phyloP scores from a whole-genome alignment of 345 rosid species.

The Citrus inodora region DNA sequence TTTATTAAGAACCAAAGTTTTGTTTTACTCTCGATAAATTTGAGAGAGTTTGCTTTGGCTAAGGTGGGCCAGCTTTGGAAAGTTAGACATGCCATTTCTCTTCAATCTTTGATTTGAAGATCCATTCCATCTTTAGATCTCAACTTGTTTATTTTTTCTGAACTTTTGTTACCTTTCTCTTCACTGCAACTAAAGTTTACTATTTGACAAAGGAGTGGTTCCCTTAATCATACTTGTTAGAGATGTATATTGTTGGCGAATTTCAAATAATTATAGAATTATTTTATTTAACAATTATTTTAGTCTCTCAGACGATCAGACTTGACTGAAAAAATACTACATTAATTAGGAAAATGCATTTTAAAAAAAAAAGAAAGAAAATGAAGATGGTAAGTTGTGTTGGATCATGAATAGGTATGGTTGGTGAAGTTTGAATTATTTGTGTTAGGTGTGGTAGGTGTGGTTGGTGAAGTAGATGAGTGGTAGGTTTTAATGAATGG shows the following conservation, averaged over 20 bases:
- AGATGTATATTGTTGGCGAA: background rate
- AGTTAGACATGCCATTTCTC: conserved; percentile 13
- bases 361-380: too few species aligned
- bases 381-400: too few species aligned
- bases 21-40: conserved; percentile 10
- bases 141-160: background rate
- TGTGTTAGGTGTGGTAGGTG: too few species aligned
- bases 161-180: background rate
- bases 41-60: conserved; percentile 19
- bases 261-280: too few species aligned
- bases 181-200: background rate
- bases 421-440: too few species aligned
- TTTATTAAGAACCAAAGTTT: conserved; percentile 9
- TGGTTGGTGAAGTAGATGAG: too few species aligned
- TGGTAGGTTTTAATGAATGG: too few species aligned
- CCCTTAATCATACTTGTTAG: too few species aligned
- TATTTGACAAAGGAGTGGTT: background rate
- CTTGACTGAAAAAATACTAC: background rate
- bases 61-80: conserved; percentile 21
- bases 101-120: conserved; percentile 1
- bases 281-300: too few species aligned
- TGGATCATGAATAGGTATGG: too few species aligned
- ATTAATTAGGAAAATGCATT: background rate
- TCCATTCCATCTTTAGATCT: background rate
- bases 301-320: background rate